phyloP scores from a whole-genome alignment of 345 rosid species.

The Odontarrhena argentea region DNA sequence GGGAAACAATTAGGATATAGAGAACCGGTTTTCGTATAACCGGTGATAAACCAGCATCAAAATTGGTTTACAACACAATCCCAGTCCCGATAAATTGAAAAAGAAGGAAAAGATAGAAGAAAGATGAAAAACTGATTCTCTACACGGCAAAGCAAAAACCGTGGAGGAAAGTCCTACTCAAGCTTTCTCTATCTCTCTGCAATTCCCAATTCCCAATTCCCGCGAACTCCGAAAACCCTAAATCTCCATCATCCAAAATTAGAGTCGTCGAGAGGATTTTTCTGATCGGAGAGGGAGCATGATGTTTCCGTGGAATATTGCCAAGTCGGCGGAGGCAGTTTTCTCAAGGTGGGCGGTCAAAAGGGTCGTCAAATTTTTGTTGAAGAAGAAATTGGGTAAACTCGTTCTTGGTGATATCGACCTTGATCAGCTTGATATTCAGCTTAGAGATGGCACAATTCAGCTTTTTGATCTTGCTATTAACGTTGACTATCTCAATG shows the following conservation, averaged over 20 bases:
- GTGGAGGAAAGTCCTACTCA: slow-evolving; percentile 23
- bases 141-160: slow-evolving; percentile 30
- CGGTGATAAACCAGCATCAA: slow-evolving; percentile 11
- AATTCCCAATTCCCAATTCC: slow-evolving; percentile 29
- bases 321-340: slow-evolving; percentile 75
- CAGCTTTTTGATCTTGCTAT: slow-evolving; percentile 85
- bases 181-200: background rate
- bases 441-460: slow-evolving; percentile 74
- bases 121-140: slow-evolving; percentile 22
- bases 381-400: slow-evolving; percentile 92
- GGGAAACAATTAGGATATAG: background rate
- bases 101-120: background rate
- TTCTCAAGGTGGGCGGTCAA: slow-evolving; percentile 88
- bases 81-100: background rate
- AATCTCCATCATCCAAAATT: background rate
- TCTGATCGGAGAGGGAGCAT: slow-evolving; percentile 15
- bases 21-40: slow-evolving; percentile 4
- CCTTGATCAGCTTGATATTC: slow-evolving; percentile 91
- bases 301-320: slow-evolving; percentile 54
- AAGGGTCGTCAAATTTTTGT: slow-evolving; percentile 72
- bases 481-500: slow-evolving; percentile 78
- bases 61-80: slow-evolving; percentile 1
- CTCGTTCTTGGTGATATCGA: slow-evolving; percentile 86
- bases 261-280: background rate
- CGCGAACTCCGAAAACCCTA: slow-evolving; percentile 33